Base-by-base conservation (phyloP, 306 rosid species). In the Prunus salicina region DNA sequence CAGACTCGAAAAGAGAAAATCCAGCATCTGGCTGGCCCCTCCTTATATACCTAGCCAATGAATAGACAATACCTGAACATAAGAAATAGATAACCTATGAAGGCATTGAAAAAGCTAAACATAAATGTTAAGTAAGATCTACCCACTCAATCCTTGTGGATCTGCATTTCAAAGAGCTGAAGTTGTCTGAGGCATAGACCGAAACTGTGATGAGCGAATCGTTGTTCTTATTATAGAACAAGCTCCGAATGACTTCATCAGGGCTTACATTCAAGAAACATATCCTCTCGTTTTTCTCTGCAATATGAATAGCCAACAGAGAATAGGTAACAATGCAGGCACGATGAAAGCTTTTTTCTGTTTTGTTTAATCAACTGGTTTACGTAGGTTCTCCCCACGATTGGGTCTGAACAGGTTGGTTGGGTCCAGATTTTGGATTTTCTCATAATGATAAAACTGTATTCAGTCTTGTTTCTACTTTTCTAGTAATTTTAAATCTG, bases 131-230 rank as follows among this genome's bases (percentile, higher is more conserved):
- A 67, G 69, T 25, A 58, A 34, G 75, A 32, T 58, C 73, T 24
- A 84, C 97, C 51, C 63, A 91, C 97, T 89, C 97, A 69, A 89
- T 91, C 89, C 93, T 86, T 47, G 93, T 91, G 60, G 92, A 87
- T 89, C 97, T 86, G 84, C 97, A 91, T 82, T 87, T 91, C 86
- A 91, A 80, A 72, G 93, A 91, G 84, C 93, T 86, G 89, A 89
- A 91, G 76, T 87, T 91, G 81, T 91, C 97, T 15, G 93, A 89
- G 71, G 93, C 97, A 83, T 89, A 91, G 62, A 91, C 97, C 3
- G 97, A 91, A 60, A 91, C 97, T 1, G 92, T 91, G 75, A 91
- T 91, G 63, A 91, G 93, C 1, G 97, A 91, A 24, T 91, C 93
- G 13, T 91, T 91, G 88, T 91, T 91, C 85, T 89, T 91, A 74